Evolutionary conservation across 352 stramenopile species (phyloP).

Genomic region (Thraustochytrium striatum): DNA sequence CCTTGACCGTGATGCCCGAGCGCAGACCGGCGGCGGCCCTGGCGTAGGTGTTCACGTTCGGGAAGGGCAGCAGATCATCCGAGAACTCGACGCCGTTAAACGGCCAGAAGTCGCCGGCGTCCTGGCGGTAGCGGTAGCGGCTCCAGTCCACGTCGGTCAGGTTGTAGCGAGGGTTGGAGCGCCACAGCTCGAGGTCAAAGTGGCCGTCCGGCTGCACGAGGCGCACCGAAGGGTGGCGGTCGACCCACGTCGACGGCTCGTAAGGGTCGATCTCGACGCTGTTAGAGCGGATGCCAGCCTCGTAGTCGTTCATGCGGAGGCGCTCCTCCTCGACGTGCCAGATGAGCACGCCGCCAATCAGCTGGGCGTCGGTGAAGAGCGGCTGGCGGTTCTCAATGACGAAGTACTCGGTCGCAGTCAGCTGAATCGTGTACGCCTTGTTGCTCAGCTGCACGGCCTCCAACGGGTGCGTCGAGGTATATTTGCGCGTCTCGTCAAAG

Average conservation of each 20-base stretch:
- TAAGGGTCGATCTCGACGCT: not conserved
- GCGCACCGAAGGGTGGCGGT: conserved; percentile 57
- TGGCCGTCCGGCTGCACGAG: conserved; percentile 59
- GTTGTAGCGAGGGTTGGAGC: too few relatives aligned
- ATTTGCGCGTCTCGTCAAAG: too few relatives aligned
- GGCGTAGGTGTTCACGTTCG: conserved; percentile 1
- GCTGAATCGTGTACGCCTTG: conserved; percentile 10
- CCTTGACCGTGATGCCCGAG: not conserved
- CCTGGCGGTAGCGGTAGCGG: too few relatives aligned
- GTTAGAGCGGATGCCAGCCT: not conserved
- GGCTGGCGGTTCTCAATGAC: conserved; percentile 59
- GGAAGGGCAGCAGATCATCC: not conserved
- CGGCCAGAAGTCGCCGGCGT: too few relatives aligned
- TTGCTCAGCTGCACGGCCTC: not conserved
- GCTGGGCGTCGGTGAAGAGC: conserved; percentile 51
- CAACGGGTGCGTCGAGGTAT: not conserved
- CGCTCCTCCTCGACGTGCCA: conserved; percentile 57
- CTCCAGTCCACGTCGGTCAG: too few relatives aligned
- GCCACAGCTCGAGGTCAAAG: conserved; percentile 62
- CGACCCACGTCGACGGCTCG: not conserved
- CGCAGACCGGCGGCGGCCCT: not conserved
- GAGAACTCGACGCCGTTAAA: too few relatives aligned
- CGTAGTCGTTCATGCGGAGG: too few relatives aligned
- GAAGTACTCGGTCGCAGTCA: conserved; percentile 59
- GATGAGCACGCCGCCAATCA: conserved; percentile 56